These are phyloP conservation scores for Multifurca ochricompacta DNA, from an alignment of 768 basidiomycete genomes.

Conservation along the genomic window DNA sequence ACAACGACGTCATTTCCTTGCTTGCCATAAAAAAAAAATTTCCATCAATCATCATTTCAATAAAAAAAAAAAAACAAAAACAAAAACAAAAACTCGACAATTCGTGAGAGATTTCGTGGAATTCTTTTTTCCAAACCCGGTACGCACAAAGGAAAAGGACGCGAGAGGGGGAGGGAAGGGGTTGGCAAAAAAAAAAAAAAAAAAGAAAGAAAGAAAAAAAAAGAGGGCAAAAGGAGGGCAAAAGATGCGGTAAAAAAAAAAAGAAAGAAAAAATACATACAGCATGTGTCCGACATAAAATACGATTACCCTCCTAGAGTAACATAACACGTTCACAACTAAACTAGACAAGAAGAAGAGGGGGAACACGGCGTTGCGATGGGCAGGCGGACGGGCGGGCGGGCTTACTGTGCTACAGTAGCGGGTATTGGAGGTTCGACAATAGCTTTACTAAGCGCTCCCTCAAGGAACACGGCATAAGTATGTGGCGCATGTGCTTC, in stretches of 20 bases:
- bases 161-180: background rate
- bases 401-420: slow-evolving; percentile 27
- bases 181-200: no score
- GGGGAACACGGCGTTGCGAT: background rate
- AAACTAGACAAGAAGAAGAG: background rate
- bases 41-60: no score
- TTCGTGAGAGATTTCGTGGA: no score
- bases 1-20: no score
- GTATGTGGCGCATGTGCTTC: slow-evolving; percentile 9
- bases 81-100: no score
- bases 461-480: slow-evolving; percentile 16
- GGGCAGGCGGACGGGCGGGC: background rate
- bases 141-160: background rate
- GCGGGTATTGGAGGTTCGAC: slow-evolving; percentile 8
- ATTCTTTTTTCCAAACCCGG: background rate
- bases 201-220: background rate
- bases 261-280: background rate
- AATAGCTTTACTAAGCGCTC: slow-evolving; percentile 3
- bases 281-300: background rate
- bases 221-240: background rate
- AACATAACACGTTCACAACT: slow-evolving; percentile 3
- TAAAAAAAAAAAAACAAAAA: no score
- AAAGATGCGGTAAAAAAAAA: background rate
- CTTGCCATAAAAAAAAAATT: no score
- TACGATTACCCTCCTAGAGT: background rate